Conservation (phyloP, 192 early-diverging fungal genomes). For the Mortierella hygrophila region DNA sequence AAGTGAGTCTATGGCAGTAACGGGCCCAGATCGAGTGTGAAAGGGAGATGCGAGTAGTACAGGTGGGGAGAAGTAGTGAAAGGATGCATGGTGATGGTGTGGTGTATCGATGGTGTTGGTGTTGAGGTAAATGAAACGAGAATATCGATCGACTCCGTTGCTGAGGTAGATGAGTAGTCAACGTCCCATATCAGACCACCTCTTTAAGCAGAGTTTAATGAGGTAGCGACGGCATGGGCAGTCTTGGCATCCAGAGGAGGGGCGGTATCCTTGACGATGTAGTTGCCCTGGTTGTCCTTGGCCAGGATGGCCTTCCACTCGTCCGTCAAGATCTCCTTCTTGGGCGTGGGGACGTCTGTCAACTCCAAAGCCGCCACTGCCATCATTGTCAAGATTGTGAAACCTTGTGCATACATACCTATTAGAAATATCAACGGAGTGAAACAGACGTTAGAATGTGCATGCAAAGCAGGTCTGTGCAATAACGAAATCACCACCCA, state of each 20-base stretch:
- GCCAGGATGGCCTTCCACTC: slow-evolving; percentile 54
- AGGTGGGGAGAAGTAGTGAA: not conserved
- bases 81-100: not conserved
- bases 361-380: slow-evolving; percentile 48
- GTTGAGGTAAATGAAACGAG: too few species aligned
- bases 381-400: slow-evolving; percentile 51
- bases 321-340: slow-evolving; percentile 39
- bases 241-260: not conserved
- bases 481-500: not conserved
- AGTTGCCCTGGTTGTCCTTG: slow-evolving; percentile 51
- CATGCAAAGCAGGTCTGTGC: not conserved
- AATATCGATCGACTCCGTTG: too few species aligned
- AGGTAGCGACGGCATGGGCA: not conserved
- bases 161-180: not conserved
- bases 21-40: too few species aligned
- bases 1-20: too few species aligned
- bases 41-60: too few species aligned
- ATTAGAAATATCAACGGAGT: not conserved
- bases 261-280: slow-evolving; percentile 37
- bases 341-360: slow-evolving; percentile 28
- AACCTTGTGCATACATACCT: slow-evolving; percentile 55
- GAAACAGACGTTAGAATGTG: not conserved
- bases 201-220: slow-evolving; percentile 11
- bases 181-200: not conserved
- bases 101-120: not conserved